Evolutionary conservation across 495 filamentous ascomycete species (phyloP), one percentile per base, ranked within the genome.

Genomic region (Darksidea phi): DNA sequence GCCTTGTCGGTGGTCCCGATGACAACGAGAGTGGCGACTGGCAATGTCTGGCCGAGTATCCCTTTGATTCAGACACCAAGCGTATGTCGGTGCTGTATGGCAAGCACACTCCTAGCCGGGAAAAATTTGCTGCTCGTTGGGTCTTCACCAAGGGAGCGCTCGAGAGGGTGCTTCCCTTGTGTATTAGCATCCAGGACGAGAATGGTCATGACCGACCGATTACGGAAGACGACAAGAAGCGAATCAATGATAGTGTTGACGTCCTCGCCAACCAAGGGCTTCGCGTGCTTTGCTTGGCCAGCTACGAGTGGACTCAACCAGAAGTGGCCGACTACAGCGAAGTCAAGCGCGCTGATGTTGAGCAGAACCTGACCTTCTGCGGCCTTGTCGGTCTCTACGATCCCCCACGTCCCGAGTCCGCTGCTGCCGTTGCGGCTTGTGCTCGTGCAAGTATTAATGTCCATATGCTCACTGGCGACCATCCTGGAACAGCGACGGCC

Each of bases 361-460:
- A 90, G 67, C 76, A 76, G 17, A 74, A 83, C 17, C 76, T 90
- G 41, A 76, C 71, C 20, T 86, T 89, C 67, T 76, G 82, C 18
- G 88, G 88, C 18, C 76, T 91, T 18, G 82, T 88, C 54, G 86
- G 87, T 52, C 79, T 89, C 3, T 88, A 88, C 54, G 88, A 91
- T 65, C 88, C 88, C 17, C 88, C 88, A 38, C 81, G 87, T 17
- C 75, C 81, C 1, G 87, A 89, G 67, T 84, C 86, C 20, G 80
- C 80, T 1, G 76, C 75, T 3, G 77, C 82, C 1, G 79, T 86
- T 28, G 59, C 69, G 20, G 68, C 72, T 47, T 85, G 82, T 61
- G 78, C 79, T 50, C 51, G 76, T 20, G 28, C 28, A 3, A 32
- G 28, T 10, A 32, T 32, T 10, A 32, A 32, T 32, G 28, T 32